Evolutionary conservation across 441 rosid genomes (phyloP), one percentile per base, ranked within the genome.

Genomic region (Croton setiger): DNA sequence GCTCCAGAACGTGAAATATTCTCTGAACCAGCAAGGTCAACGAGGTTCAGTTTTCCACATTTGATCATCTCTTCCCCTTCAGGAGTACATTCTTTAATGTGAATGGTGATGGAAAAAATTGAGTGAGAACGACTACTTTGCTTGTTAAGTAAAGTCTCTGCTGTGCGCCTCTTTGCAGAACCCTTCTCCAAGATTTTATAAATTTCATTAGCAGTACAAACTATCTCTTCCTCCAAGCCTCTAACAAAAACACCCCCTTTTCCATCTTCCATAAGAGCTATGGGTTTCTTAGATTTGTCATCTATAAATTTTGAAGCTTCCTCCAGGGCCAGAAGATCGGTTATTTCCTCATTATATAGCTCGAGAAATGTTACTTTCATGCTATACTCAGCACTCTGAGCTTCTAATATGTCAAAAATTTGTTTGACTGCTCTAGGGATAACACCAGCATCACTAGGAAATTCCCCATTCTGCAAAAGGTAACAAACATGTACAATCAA

Each of bases 181-280:
- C 99, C 99, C 78, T 88, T 96, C 83, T 96, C 99, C 86, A 96
- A 84, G 71, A 96, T 87, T 81, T 92, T 93, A 77, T 96, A 96
- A 80, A 96, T 96, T 82, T 92, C 98, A 80, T 96, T 87, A 33
- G 99, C 99, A 69, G 98, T 84, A 68, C 84, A 81, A 55, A 96
- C 99, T 10, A 96, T 84, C 81, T 96, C 99, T 84, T 96, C 99
- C 80, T 92, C 99, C 85, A 96, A 76, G 43, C 99, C 98, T 74
- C 97, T 75, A 17, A 91, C 98, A 66, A 96, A 87, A 70, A 96
- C 98, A 61, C 99, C 96, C n/a, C 99, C 99, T 81, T 89, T 96
- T 58, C 99, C 99, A 86, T 96, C 99, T 82, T 96, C 99, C 99
- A 96, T 96, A 53, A 96, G 98, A 65, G 99, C 99, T 63, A 96